A percentile compares a stretch with the other conserved stretches of the same genome.
Evolutionary conservation across 2,329 filamentous ascomycete species (phyloP).

Genomic region (Fusarium compactum): DNA sequence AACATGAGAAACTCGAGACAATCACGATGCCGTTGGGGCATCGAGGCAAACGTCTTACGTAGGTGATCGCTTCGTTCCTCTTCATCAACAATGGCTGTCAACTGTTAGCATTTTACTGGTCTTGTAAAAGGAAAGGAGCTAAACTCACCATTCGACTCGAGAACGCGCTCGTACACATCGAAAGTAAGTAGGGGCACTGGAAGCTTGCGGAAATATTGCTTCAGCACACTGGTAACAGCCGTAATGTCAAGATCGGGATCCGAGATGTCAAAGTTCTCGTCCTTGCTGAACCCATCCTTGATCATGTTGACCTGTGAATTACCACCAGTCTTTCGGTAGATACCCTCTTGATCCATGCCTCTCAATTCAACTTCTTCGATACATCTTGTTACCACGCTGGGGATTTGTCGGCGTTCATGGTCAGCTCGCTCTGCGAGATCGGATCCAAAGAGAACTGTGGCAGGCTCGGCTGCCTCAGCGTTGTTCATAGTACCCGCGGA

Average conservation of each 20-base stretch:
- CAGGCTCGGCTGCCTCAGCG: constrained; percentile 63
- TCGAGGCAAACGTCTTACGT: constrained; percentile 77
- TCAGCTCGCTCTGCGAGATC: constrained; percentile 89
- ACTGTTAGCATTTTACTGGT: constrained; percentile 38
- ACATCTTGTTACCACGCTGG: constrained; percentile 89
- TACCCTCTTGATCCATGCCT: constrained; percentile 97
- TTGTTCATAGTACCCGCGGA: constrained; percentile 58
- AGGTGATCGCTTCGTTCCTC: constrained; percentile 78
- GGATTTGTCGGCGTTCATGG: constrained; percentile 88
- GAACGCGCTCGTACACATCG: constrained; percentile 88
- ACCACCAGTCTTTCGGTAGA: constrained; percentile 97
- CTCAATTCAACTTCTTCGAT: constrained; percentile 96
- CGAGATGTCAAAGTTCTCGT: constrained; percentile 89
- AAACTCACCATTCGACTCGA: constrained; percentile 80
- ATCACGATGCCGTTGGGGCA: constrained; percentile 87
- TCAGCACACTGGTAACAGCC: constrained; percentile 92
- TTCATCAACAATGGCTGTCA: constrained; percentile 71
- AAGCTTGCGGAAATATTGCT: constrained; percentile 96
- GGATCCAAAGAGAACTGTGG: constrained; percentile 82
- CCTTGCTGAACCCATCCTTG: constrained; percentile 90
- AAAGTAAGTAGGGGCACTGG: constrained; percentile 91
- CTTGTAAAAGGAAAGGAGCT: background rate
- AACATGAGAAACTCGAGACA: constrained; percentile 94
- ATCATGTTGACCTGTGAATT: constrained; percentile 91
- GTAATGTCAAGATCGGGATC: constrained; percentile 96